phyloP scores from a whole-genome alignment of 2,329 filamentous ascomycete genomes.

The Claviceps humidiphila region DNA sequence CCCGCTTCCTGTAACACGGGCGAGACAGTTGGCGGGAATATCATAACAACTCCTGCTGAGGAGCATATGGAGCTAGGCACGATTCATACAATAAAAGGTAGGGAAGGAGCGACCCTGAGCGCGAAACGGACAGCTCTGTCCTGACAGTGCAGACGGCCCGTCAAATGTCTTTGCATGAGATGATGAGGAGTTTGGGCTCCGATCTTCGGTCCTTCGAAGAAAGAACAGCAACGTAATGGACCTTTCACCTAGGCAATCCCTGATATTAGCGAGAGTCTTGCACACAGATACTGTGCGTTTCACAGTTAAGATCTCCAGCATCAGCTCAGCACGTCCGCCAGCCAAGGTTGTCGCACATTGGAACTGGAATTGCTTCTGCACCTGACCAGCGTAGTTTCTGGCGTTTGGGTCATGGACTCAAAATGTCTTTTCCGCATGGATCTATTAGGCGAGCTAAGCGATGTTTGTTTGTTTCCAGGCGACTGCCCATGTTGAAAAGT shows the following conservation, averaged over 20 bases:
- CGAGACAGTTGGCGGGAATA: background rate
- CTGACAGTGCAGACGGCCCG: conserved; percentile 2
- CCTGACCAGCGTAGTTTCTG: too few relatives aligned
- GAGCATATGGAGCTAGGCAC: background rate
- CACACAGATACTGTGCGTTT: too few relatives aligned
- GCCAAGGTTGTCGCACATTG: too few relatives aligned
- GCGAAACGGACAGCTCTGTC: background rate
- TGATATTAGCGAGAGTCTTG: background rate
- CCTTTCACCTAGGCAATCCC: too few relatives aligned
- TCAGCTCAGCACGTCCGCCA: too few relatives aligned
- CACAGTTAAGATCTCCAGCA: too few relatives aligned
- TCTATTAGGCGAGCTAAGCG: too few relatives aligned
- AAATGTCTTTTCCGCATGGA: too few relatives aligned
- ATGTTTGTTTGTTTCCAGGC: too few relatives aligned
- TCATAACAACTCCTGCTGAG: background rate
- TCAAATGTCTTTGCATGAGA: background rate
- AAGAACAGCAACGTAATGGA: background rate
- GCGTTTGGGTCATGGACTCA: too few relatives aligned
- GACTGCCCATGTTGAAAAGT: too few relatives aligned
- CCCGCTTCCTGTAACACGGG: background rate
- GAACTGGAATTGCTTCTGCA: too few relatives aligned
- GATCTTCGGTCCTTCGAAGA: background rate
- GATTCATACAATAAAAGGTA: background rate
- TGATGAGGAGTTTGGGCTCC: background rate
- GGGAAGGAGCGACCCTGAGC: conserved; percentile 1